phyloP scores from a whole-genome alignment of 345 rosid genomes.

The Eutrema japonicum region DNA sequence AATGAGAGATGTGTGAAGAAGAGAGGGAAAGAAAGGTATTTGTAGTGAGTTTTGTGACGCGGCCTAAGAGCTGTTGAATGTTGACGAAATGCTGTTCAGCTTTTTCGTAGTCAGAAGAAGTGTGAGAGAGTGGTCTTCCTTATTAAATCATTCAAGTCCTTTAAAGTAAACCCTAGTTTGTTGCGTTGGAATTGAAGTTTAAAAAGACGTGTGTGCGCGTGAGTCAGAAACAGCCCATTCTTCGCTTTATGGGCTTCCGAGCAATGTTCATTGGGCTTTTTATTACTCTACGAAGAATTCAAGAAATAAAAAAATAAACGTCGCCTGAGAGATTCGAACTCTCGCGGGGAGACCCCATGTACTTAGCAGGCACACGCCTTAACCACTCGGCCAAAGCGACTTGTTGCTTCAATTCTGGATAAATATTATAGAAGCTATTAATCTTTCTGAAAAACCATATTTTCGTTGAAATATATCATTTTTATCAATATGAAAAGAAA shows the following conservation, averaged over 20 bases:
- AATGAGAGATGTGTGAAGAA: slow-evolving; percentile 23
- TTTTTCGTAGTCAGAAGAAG: background rate
- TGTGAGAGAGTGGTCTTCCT: too few relatives aligned
- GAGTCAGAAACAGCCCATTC: slow-evolving; percentile 17
- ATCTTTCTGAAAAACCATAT: background rate
- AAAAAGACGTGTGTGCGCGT: background rate
- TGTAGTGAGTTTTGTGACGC: slow-evolving; percentile 36
- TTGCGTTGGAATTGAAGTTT: background rate
- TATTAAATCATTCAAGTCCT: background rate
- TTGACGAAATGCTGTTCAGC: slow-evolving; percentile 16
- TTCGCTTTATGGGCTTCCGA: background rate
- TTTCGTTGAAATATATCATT: background rate
- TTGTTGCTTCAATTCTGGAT: background rate
- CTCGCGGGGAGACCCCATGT: slow-evolving; percentile 76
- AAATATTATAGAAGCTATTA: too few relatives aligned
- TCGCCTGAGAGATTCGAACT: slow-evolving; percentile 80
- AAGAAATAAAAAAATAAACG: slow-evolving; percentile 13
- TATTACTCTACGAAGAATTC: too few relatives aligned
- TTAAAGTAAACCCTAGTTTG: slow-evolving; percentile 15
- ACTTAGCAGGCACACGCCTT: slow-evolving; percentile 73
- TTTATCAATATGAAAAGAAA: background rate
- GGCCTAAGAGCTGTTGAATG: slow-evolving; percentile 24
- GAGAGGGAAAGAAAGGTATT: slow-evolving; percentile 14
- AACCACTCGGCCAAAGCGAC: slow-evolving; percentile 57
- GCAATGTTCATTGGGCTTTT: slow-evolving; percentile 5